phyloP scores from a whole-genome alignment of 2,329 filamentous ascomycete genomes.

The Fusarium torulosum region DNA sequence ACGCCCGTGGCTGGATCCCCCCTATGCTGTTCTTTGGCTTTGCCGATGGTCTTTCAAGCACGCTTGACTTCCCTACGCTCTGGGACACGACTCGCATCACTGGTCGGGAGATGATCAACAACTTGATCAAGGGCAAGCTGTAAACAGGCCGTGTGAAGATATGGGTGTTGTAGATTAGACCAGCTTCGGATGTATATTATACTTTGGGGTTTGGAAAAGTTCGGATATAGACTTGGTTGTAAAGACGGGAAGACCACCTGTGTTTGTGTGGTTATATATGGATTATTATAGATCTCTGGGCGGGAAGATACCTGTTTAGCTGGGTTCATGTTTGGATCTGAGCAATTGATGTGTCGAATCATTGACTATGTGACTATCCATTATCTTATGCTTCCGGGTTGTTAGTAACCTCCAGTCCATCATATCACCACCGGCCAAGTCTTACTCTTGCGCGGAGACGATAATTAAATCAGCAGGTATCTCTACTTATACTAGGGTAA shows the following conservation, averaged over 20 bases:
- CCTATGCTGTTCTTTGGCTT: slow-evolving; percentile 93
- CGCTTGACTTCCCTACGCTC: slow-evolving; percentile 85
- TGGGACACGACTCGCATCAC: slow-evolving; percentile 84
- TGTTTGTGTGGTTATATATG: slow-evolving; percentile 2
- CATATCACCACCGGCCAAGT: too few relatives aligned
- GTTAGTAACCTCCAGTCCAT: too few relatives aligned
- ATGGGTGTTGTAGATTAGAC: background rate
- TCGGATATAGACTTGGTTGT: slow-evolving; percentile 1
- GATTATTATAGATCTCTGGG: slow-evolving; percentile 13
- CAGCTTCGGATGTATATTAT: slow-evolving; percentile 4
- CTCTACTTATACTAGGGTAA: too few relatives aligned
- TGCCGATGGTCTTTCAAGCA: slow-evolving; percentile 83
- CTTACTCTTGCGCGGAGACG: too few relatives aligned
- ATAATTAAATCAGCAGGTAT: too few relatives aligned
- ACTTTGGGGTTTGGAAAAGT: background rate
- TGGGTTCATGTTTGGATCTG: slow-evolving; percentile 1
- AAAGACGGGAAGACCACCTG: background rate
- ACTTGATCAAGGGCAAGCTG: slow-evolving; percentile 78
- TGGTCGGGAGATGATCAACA: slow-evolving; percentile 79
- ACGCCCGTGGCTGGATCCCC: slow-evolving; percentile 90
- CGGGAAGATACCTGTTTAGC: slow-evolving; percentile 6
- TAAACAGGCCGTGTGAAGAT: slow-evolving; percentile 54
- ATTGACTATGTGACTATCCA: background rate
- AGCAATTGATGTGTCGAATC: background rate
- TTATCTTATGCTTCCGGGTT: too few relatives aligned